Conservation (phyloP, 306 rosid genomes). For the Purshia tridentata region DNA sequence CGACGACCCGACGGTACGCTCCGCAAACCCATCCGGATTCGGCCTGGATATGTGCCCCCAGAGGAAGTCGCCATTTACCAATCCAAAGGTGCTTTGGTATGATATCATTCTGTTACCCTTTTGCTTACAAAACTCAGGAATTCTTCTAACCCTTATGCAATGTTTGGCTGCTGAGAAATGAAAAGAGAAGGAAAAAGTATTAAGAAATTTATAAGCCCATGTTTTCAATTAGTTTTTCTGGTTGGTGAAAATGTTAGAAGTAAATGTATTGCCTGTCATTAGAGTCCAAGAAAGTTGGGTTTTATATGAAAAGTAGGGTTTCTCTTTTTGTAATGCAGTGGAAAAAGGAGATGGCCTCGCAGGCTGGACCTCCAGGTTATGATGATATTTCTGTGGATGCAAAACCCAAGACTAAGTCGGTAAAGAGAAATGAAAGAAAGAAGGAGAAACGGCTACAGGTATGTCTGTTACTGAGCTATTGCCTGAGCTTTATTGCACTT, state of each 20-base stretch:
- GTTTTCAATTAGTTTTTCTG: neutral
- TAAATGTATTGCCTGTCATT: neutral
- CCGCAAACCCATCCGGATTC: conserved; percentile 76
- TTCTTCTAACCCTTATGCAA: neutral
- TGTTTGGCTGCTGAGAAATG: conserved; percentile 24
- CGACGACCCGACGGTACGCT: conserved; percentile 90
- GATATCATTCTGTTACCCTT: neutral
- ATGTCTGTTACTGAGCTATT: neutral
- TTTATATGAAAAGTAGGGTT: neutral
- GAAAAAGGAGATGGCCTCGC: conserved; percentile 75
- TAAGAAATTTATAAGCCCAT: neutral
- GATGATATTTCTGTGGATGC: conserved; percentile 44
- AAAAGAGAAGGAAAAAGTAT: neutral
- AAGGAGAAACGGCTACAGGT: conserved; percentile 94
- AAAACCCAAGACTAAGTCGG: conserved; percentile 78
- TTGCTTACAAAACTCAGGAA: neutral
- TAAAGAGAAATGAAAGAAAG: conserved; percentile 87
- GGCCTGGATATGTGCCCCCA: conserved; percentile 81
- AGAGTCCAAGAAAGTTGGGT: neutral
- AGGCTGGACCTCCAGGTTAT: conserved; percentile 81
- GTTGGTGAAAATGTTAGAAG: neutral
- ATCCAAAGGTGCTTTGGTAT: conserved; percentile 69
- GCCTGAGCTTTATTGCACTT: neutral
- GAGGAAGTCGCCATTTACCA: conserved; percentile 93
- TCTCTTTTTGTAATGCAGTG: conserved; percentile 43